Conservation (phyloP, 257 asterid species). For the Coffea canephora region DNA sequence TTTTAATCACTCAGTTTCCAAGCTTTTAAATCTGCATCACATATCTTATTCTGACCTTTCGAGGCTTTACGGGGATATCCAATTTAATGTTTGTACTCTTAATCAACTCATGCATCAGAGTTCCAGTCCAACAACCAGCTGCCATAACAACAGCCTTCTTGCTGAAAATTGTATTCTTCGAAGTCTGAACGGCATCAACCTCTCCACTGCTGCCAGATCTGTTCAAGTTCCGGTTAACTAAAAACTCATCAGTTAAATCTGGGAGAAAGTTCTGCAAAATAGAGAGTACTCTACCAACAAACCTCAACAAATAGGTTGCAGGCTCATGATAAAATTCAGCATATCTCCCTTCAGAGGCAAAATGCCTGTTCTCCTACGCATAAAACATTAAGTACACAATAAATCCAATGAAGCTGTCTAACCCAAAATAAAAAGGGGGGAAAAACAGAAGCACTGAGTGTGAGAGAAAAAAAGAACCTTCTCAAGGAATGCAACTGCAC, state of each 20-base stretch:
- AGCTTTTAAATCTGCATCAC: neutral
- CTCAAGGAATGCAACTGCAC: constrained; percentile 65
- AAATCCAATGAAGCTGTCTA: neutral
- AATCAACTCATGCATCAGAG: constrained; percentile 57
- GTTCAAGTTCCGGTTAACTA: neutral
- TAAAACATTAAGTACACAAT: constrained; percentile 16
- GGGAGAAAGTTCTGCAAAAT: neutral
- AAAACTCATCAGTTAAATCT: neutral
- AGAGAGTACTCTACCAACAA: constrained; percentile 11
- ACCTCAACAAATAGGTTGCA: constrained; percentile 72
- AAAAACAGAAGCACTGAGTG: neutral
- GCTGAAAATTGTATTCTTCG: constrained; percentile 54
- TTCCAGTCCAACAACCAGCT: constrained; percentile 96
- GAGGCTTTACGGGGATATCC: constrained; percentile 84
- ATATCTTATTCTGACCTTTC: constrained; percentile 58
- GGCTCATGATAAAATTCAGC: constrained; percentile 89
- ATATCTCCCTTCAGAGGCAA: constrained; percentile 80
- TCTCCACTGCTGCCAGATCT: constrained; percentile 68
- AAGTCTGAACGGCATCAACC: constrained; percentile 78
- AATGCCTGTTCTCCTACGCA: constrained; percentile 63
- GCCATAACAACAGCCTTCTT: constrained; percentile 82
- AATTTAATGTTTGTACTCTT: constrained; percentile 46
- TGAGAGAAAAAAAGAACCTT: constrained; percentile 43
- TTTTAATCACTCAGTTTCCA: neutral
- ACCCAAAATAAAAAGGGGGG: neutral